phyloP scores from a whole-genome alignment of 2,329 filamentous ascomycete genomes.

The Exophiala spinifera region DNA sequence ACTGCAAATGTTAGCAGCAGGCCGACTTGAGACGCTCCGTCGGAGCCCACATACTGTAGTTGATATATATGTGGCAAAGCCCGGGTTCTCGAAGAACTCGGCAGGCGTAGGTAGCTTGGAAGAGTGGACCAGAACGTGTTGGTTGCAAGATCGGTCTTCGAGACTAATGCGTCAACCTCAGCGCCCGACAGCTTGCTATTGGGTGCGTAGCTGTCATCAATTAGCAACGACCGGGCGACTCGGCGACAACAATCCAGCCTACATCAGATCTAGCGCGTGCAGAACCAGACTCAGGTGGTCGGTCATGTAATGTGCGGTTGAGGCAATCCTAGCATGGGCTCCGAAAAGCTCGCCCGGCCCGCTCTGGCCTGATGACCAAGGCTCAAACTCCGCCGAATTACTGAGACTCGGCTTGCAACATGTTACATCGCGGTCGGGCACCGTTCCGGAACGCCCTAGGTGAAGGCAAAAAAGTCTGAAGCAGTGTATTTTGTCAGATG shows the following conservation, averaged over 20 bases:
- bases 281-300: neutral
- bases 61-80: neutral
- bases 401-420: neutral
- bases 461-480: neutral
- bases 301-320: conserved; percentile 1
- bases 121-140: conserved; percentile 1
- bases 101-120: neutral
- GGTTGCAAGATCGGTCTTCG: neutral
- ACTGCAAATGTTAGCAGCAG: neutral
- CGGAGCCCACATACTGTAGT: conserved; percentile 1
- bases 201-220: conserved; percentile 1
- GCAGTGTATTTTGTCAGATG: neutral
- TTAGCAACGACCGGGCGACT: neutral
- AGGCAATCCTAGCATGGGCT: neutral
- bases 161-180: neutral
- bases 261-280: neutral
- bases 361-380: neutral
- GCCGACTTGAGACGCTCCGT: too few relatives aligned
- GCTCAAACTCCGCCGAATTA: neutral
- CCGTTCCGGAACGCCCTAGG: neutral
- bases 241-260: neutral
- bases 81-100: neutral
- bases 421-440: neutral
- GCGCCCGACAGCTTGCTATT: neutral
- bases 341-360: neutral